Percentiles rank a stretch among this genome's conserved stretches.
phyloP scores from a whole-genome alignment of 768 basidiomycete species.

The Boletus sp. region DNA sequence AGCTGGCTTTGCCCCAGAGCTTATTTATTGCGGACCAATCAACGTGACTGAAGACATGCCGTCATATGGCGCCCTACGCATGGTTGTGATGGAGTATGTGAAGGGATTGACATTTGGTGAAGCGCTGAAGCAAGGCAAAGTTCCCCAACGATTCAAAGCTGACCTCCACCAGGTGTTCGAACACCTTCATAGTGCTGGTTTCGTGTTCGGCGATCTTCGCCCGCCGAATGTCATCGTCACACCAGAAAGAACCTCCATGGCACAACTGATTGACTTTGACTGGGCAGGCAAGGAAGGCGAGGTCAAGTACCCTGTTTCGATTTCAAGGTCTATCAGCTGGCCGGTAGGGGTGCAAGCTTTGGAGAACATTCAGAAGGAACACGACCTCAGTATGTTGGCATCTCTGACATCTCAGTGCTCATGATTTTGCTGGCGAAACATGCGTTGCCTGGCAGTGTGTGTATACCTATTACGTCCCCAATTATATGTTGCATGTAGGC shows the following conservation, averaged over 20 bases:
- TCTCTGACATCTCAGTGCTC: background rate
- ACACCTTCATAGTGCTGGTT: slow-evolving; percentile 30
- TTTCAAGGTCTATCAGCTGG: background rate
- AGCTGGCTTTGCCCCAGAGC: slow-evolving; percentile 25
- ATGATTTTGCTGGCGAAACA: no score
- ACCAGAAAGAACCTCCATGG: background rate
- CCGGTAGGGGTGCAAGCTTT: background rate
- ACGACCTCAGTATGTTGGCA: slow-evolving; percentile 20
- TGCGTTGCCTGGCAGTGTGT: no score
- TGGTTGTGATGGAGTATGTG: slow-evolving; percentile 43
- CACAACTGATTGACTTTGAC: slow-evolving; percentile 6
- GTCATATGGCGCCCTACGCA: slow-evolving; percentile 20
- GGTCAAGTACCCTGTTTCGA: background rate
- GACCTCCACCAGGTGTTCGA: slow-evolving; percentile 21
- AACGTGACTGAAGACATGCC: slow-evolving; percentile 3
- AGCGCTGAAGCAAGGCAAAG: background rate
- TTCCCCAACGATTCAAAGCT: slow-evolving; percentile 15
- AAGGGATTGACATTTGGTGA: slow-evolving; percentile 7
- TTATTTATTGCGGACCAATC: slow-evolving; percentile 32
- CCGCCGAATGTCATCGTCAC: slow-evolving; percentile 33
- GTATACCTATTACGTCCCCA: no score
- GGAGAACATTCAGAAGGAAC: slow-evolving; percentile 1
- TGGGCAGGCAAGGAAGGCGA: slow-evolving; percentile 4
- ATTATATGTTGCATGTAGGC: no score
- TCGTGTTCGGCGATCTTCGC: slow-evolving; percentile 40